Base-by-base conservation (phyloP, 257 asterid species). In the Echium plantagineum region DNA sequence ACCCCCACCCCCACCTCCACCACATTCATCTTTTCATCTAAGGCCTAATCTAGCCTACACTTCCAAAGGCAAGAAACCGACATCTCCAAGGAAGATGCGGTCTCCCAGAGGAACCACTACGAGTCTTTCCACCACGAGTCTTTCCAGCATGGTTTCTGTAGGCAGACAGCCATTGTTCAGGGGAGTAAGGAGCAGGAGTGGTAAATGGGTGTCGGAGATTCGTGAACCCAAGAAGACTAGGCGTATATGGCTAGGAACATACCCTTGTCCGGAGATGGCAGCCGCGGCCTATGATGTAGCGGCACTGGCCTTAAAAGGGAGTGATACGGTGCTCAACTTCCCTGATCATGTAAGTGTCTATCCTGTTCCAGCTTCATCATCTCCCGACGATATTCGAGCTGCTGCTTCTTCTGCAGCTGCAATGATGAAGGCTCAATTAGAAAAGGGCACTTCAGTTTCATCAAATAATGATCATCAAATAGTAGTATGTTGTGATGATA, bases 111-210 rank as follows among this genome's bases (percentile, higher is more conserved):
- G 32, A 28, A 28, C 32, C 32, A n/a, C n/a, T n/a, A n/a, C n/a
- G n/a, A n/a, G n/a, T n/a, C n/a, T n/a, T n/a, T n/a, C n/a, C n/a
- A 28, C 32, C 32, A 28, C 32, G 32, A 28, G 32, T 28, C 5
- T 28, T 28, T 28, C 32, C 13, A 57, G 78, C 18, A 4, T 56
- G 60, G 24, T 57, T 54, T 51, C 61, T 24, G 52, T 42, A 20
- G 70, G 75, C n/a, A 74, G 67, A 31, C 84, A 81, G 81, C 68
- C 82, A 20, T 13, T 24, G 19, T 70, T 59, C 58, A 22, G 62
- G 24, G 75, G 75, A 64, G 61, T 70, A n/a, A 35, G 71, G 7
- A 19, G 38, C 30, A 60, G 67, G 32, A 54, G 48, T 15, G 64
- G 71, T 6, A 70, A 65, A 60, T 70, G 75, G 75, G 75, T 64